A percentile compares a stretch with the other conserved stretches of the same genome.
These are phyloP conservation scores for grape (Vitis vinifera) DNA, from an alignment of 164 flowering plant species.

Conservation along the genomic window ASM3070453v1 NC_081816.1:6213001-6213500, in stretches of 20 bases:
- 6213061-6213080: conserved; percentile 15
- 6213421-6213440: no score
- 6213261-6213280: no score
- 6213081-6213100: conserved; percentile 3
- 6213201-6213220: no score
- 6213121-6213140: not conserved
- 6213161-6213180: not conserved
- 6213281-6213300: no score
- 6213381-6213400: not conserved
- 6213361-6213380: conserved; percentile 15
- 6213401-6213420: not conserved
- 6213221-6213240: no score
- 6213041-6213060: not conserved
- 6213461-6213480: conserved; percentile 4
- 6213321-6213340: no score
- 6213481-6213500: not conserved
- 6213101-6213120: not conserved
- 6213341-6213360: no score
- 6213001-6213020: not conserved
- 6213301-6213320: no score
- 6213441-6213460: conserved; percentile 5
- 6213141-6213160: not conserved
- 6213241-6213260: no score
- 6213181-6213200: no score
- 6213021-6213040: not conserved